A percentile compares a stretch with the other conserved stretches of the same genome.
Conservation (phyloP, 108 stramenopile species). For the Craspedostauros australis region DNA sequence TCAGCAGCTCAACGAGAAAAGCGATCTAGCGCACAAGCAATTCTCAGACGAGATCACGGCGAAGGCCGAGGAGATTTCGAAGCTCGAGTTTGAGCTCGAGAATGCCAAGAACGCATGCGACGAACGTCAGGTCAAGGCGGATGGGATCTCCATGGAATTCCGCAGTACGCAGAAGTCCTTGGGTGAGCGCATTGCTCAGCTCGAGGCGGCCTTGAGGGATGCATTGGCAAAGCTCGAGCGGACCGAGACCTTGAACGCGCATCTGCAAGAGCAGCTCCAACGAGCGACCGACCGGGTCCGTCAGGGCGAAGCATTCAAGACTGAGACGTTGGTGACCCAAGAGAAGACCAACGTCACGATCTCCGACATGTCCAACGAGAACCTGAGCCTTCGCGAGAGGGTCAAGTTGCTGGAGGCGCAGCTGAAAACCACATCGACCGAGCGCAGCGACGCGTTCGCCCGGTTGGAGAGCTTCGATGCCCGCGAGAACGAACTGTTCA, state of each 20-base stretch:
- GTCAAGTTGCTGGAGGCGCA: slow-evolving; percentile 17
- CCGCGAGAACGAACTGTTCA: slow-evolving; percentile 53
- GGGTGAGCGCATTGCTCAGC: slow-evolving; percentile 3
- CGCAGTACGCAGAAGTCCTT: not conserved
- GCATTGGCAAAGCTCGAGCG: slow-evolving; percentile 1
- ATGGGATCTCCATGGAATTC: slow-evolving; percentile 3
- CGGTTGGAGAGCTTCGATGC: slow-evolving; percentile 40
- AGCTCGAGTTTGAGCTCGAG: slow-evolving; percentile 19
- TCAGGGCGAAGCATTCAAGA: slow-evolving; percentile 10
- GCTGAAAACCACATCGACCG: slow-evolving; percentile 8
- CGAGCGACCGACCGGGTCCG: slow-evolving; percentile 11
- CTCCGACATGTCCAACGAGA: slow-evolving; percentile 3
- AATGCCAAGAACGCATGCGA: slow-evolving; percentile 4
- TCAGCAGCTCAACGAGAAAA: slow-evolving; percentile 22
- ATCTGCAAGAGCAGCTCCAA: slow-evolving; percentile 25
- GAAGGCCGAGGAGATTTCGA: slow-evolving; percentile 22
- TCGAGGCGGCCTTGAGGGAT: slow-evolving; percentile 7
- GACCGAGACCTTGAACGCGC: slow-evolving; percentile 17
- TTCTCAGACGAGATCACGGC: slow-evolving; percentile 11
- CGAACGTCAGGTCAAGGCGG: slow-evolving; percentile 11
- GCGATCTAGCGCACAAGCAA: slow-evolving; percentile 5
- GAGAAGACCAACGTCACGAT: slow-evolving; percentile 8
- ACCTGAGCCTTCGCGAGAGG: slow-evolving; percentile 6
- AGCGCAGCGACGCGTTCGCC: slow-evolving; percentile 18
- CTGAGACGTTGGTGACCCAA: slow-evolving; percentile 3